Percentiles rank a stretch among this genome's conserved stretches.
These are phyloP conservation scores for Thraustochytrium striatum DNA, from an alignment of 352 stramenopile genomes.

Conservation along the genomic window DNA sequence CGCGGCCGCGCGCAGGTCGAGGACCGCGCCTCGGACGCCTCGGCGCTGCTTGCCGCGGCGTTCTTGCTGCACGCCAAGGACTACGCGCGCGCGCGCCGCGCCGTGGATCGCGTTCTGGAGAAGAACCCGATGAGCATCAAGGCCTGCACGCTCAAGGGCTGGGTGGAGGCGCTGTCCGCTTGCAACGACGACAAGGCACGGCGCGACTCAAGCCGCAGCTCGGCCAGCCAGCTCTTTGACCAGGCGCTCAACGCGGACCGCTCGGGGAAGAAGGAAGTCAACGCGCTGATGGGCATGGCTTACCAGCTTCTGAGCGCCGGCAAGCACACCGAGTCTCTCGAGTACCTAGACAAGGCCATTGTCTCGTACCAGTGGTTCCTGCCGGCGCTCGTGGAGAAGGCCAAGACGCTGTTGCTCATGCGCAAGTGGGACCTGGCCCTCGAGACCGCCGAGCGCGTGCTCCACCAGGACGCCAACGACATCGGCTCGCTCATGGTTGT, in stretches of 20 bases:
- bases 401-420: conserved; percentile 72
- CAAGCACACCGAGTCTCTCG: conserved; percentile 63
- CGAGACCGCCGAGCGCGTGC: conserved; percentile 67
- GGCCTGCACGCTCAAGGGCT: neutral
- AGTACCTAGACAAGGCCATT: conserved; percentile 66
- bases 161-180: neutral
- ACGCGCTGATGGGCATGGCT: conserved; percentile 63
- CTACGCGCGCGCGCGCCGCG: neutral
- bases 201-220: neutral
- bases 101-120: conserved; percentile 29
- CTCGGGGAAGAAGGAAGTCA: conserved; percentile 58
- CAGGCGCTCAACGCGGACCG: conserved; percentile 61
- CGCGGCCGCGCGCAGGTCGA: neutral
- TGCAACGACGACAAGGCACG: neutral
- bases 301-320: conserved; percentile 72
- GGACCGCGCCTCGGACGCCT: conserved; percentile 26
- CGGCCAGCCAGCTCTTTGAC: conserved; percentile 26
- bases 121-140: conserved; percentile 34
- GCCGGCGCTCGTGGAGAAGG: conserved; percentile 72
- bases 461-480: conserved; percentile 65
- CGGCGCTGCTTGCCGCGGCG: neutral
- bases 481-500: conserved; percentile 68
- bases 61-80: conserved; percentile 16
- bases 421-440: conserved; percentile 74
- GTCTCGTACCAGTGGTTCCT: conserved; percentile 74